phyloP scores from a whole-genome alignment of 2,329 filamentous ascomycete species.

The Diaporthe sp. region DNA sequence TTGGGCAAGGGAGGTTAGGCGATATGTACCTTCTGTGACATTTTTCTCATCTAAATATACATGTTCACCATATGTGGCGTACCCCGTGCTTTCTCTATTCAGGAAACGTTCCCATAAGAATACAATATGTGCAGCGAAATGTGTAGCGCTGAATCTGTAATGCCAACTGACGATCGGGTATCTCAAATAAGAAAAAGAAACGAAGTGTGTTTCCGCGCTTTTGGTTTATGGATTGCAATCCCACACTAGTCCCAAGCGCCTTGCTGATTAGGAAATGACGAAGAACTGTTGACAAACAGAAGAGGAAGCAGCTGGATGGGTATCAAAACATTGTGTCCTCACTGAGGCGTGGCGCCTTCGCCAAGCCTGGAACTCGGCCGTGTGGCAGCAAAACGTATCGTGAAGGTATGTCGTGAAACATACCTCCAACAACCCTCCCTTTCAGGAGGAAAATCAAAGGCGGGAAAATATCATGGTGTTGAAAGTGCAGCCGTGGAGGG shows the following conservation, averaged over 20 bases:
- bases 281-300: not conserved
- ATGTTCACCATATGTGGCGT: not conserved
- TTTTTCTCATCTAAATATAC: not conserved
- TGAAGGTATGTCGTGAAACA: constrained; percentile 10
- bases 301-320: not conserved
- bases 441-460: not conserved
- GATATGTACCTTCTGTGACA: not conserved
- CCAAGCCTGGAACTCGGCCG: not conserved
- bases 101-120: not conserved
- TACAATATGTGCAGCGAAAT: not conserved
- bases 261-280: not conserved
- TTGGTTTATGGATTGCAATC: not conserved
- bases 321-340: constrained; percentile 24
- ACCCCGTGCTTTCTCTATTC: not conserved
- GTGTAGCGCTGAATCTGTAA: not conserved
- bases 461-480: not conserved
- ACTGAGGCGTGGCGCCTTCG: not conserved
- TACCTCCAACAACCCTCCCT: constrained; percentile 6
- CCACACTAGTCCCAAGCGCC: not conserved
- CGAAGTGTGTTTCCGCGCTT: not conserved
- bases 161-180: not conserved
- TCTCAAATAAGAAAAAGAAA: not conserved
- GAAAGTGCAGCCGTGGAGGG: not conserved
- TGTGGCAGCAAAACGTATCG: constrained; percentile 20
- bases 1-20: not conserved